phyloP scores from a whole-genome alignment of 2,329 filamentous ascomycete genomes.

The Mycosphaerella sp. region DNA sequence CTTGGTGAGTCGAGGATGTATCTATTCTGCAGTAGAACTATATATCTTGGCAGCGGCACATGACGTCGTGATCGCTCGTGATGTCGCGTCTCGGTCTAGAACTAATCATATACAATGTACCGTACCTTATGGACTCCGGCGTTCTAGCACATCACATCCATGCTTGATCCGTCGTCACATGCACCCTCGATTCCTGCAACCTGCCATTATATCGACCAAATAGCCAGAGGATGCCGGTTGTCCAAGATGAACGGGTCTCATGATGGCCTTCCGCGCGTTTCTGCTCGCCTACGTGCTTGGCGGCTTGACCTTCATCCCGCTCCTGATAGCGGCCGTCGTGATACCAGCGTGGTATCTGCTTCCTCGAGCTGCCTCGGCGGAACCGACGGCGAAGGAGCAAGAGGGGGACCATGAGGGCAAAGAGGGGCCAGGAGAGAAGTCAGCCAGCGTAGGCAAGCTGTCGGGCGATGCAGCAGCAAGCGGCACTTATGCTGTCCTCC shows the following conservation, averaged over 20 bases:
- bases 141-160: not conserved
- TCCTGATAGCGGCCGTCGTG: slow-evolving; percentile 57
- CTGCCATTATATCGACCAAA: not conserved
- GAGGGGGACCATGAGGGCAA: slow-evolving; percentile 9
- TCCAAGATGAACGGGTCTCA: slow-evolving; percentile 8
- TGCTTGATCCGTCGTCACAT: not conserved
- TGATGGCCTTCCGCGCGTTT: slow-evolving; percentile 47
- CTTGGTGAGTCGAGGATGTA: not conserved
- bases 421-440: slow-evolving; percentile 9
- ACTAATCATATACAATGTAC: no score
- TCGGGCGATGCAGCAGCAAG: slow-evolving; percentile 25
- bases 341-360: slow-evolving; percentile 64
- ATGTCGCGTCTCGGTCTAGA: not conserved
- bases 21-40: not conserved
- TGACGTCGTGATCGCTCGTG: not conserved
- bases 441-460: slow-evolving; percentile 2
- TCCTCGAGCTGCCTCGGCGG: slow-evolving; percentile 13
- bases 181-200: not conserved
- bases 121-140: no score
- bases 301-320: slow-evolving; percentile 79
- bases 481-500: slow-evolving; percentile 31
- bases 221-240: not conserved
- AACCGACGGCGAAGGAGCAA: slow-evolving; percentile 3
- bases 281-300: slow-evolving; percentile 75
- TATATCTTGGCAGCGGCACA: not conserved